Evolutionary conservation across 495 filamentous ascomycete species (phyloP).

Genomic region (Tuber umbilicatum): DNA sequence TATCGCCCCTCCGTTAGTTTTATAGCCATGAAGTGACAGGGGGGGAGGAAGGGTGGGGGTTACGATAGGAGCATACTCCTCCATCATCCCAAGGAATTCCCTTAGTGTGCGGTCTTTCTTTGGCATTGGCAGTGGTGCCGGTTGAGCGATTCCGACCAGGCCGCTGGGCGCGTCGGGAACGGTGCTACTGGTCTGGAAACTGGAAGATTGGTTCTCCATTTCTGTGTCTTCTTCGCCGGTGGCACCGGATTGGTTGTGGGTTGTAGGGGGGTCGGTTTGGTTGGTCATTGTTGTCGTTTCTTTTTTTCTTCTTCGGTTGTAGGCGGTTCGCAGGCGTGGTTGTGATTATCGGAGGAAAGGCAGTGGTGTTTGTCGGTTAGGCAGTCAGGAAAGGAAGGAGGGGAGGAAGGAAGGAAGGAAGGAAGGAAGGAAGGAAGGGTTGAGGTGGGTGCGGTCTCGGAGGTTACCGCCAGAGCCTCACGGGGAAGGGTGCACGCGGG

Average conservation of each 20-base stretch:
- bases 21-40: neutral
- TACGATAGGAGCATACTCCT: slow-evolving; percentile 97
- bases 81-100: slow-evolving; percentile 91
- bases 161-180: slow-evolving; percentile 21
- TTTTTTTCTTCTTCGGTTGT: neutral
- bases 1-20: slow-evolving; percentile 5
- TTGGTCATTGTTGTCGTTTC: slow-evolving; percentile 26
- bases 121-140: slow-evolving; percentile 22
- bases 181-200: slow-evolving; percentile 22
- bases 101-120: slow-evolving; percentile 78
- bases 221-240: slow-evolving; percentile 38
- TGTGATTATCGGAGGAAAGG: neutral
- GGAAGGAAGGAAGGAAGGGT: neutral
- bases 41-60: slow-evolving; percentile 35
- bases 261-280: slow-evolving; percentile 21
- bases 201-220: slow-evolving; percentile 30
- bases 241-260: slow-evolving; percentile 31
- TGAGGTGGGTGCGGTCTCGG: neutral
- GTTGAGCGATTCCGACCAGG: slow-evolving; percentile 24
- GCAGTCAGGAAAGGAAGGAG: neutral
- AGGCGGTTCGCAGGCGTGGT: neutral
- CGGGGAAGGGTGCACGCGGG: neutral
- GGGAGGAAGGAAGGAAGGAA: neutral
- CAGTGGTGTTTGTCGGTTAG: neutral
- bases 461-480: neutral